Percentiles rank a stretch among this genome's conserved stretches.
Evolutionary conservation across 2,329 filamentous ascomycete species (phyloP).

Genomic region (Monilinia polystroma): DNA sequence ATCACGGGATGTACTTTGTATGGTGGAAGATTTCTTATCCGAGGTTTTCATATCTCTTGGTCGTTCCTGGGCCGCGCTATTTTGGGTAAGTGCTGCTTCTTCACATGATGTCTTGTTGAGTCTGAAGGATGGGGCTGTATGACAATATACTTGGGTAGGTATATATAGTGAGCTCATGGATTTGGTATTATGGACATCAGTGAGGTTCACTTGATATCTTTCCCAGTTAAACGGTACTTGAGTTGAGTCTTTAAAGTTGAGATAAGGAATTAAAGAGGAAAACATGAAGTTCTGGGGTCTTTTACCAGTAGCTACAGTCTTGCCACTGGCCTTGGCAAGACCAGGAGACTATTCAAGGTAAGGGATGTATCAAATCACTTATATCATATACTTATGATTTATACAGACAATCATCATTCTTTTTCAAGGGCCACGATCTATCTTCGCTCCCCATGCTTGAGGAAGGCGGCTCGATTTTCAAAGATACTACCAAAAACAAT

Average conservation of each 20-base stretch:
- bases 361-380: background rate
- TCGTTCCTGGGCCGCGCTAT: background rate
- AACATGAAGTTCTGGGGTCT: slow-evolving; percentile 16
- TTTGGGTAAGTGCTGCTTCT: background rate
- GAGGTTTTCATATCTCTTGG: background rate
- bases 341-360: background rate
- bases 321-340: slow-evolving; percentile 20
- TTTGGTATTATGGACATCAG: background rate
- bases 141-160: background rate
- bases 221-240: background rate
- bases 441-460: slow-evolving; percentile 43
- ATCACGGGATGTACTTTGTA: background rate
- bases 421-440: slow-evolving; percentile 45
- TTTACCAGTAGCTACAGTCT: slow-evolving; percentile 2
- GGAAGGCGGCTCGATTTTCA: slow-evolving; percentile 42
- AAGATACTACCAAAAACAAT: slow-evolving; percentile 42
- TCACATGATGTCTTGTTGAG: background rate
- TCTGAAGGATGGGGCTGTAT: no score
- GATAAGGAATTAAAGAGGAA: background rate
- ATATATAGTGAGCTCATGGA: background rate
- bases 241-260: no score
- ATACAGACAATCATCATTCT: slow-evolving; percentile 26
- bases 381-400: background rate
- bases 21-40: background rate
- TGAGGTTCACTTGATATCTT: background rate